Evolutionary conservation across 225 moss, liverwort and hornwort species (phyloP).

Genomic region (Physcomitrellopsis africana): DNA sequence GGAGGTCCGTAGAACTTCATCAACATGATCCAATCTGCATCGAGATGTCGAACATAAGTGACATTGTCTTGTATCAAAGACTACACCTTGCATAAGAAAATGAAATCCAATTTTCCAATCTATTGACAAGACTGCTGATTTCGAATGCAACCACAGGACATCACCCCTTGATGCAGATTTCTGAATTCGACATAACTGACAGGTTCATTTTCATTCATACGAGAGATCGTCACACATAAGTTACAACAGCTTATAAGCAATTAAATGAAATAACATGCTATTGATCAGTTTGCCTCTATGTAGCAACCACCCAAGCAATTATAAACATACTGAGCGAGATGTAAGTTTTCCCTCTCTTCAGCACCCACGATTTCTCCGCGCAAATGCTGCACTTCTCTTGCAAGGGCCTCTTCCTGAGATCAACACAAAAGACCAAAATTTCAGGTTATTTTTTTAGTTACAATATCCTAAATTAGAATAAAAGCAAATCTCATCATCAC

Average conservation of each 20-base stretch:
- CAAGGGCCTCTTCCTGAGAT: constrained; percentile 82
- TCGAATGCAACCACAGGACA: not conserved
- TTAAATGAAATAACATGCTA: not conserved
- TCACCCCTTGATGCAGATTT: not conserved
- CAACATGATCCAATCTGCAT: constrained; percentile 90
- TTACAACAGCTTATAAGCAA: not conserved
- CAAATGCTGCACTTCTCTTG: constrained; percentile 85
- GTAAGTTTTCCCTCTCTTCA: constrained; percentile 92
- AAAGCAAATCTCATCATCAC: constrained; percentile 21
- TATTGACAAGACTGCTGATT: constrained; percentile 1
- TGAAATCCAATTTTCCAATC: constrained; percentile 16
- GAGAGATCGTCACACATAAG: not conserved
- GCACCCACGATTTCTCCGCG: constrained; percentile 95
- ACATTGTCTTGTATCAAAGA: constrained; percentile 18
- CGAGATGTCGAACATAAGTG: constrained; percentile 23
- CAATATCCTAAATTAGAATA: not conserved
- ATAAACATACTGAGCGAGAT: constrained; percentile 79
- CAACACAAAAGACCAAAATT: constrained; percentile 10
- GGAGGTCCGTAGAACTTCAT: constrained; percentile 82
- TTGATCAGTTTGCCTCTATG: constrained; percentile 9
- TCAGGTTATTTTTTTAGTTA: not conserved
- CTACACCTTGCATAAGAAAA: constrained; percentile 26
- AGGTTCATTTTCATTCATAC: not conserved
- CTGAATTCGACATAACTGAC: constrained; percentile 1
- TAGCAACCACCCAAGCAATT: constrained; percentile 7